These are phyloP conservation scores for Clavispora asparagi DNA, from an alignment of 805 yeast species.

Conservation along the genomic window DNA sequence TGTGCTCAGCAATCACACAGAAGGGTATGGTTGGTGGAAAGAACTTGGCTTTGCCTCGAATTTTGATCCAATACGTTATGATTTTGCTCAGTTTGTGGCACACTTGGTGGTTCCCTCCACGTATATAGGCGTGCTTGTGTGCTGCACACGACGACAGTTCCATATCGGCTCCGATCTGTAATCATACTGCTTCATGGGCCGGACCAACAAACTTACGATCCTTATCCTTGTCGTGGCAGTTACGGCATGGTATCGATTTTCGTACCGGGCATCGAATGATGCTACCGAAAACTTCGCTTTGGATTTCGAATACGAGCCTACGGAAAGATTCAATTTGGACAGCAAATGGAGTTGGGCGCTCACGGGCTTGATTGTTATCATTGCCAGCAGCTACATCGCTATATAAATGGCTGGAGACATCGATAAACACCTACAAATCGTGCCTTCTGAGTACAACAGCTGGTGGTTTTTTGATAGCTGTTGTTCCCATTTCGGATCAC, in stretches of 20 bases:
- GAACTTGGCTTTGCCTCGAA: neutral
- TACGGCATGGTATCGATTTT: neutral
- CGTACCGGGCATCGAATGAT: neutral
- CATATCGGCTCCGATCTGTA: neutral
- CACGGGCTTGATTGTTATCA: constrained; percentile 3
- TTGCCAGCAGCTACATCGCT: constrained; percentile 1
- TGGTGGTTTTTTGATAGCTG: too few relatives aligned
- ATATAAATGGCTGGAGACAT: neutral
- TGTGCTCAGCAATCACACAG: neutral
- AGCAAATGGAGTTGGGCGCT: constrained; percentile 7
- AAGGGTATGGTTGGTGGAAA: neutral
- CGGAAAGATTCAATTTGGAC: constrained; percentile 11
- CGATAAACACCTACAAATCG: too few relatives aligned
- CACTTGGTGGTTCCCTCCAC: neutral
- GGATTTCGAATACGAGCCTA: constrained; percentile 10
- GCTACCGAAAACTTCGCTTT: neutral
- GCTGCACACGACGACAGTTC: neutral
- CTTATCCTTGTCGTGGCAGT: neutral
- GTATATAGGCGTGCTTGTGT: neutral
- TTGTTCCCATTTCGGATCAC: too few relatives aligned
- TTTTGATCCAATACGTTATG: neutral
- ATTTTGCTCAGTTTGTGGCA: neutral
- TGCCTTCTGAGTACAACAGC: too few relatives aligned
- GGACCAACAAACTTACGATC: neutral
- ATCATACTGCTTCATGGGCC: neutral